A percentile compares a stretch with the other conserved stretches of the same genome.
Conservation (phyloP, 2,329 filamentous ascomycete species). For the Arthrobotrys musiformis region DNA sequence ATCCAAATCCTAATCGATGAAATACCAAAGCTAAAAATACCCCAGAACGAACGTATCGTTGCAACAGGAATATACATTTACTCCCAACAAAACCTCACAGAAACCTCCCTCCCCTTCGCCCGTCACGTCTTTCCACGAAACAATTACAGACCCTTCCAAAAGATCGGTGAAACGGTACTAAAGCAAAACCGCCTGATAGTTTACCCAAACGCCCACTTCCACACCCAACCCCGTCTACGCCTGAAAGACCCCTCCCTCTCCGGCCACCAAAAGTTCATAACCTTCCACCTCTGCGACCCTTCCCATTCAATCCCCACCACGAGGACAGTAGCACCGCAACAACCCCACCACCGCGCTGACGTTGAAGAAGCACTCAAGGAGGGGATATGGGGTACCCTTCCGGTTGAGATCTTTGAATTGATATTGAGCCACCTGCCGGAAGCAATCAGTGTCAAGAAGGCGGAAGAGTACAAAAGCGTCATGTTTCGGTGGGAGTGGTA, state of each 20-base stretch:
- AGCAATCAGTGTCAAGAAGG: background rate
- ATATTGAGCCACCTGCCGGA: background rate
- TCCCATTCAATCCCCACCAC: background rate
- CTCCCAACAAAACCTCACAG: constrained; percentile 71
- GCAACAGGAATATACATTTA: constrained; percentile 73
- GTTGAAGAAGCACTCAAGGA: background rate
- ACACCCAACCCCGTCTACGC: constrained; percentile 67
- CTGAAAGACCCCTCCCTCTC: constrained; percentile 66
- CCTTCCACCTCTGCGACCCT: constrained; percentile 71
- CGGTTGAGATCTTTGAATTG: background rate
- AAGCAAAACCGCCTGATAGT: constrained; percentile 66
- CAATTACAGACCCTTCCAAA: background rate
- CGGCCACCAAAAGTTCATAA: constrained; percentile 70
- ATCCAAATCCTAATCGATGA: no score
- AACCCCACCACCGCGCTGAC: background rate
- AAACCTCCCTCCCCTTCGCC: constrained; percentile 68
- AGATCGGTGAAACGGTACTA: background rate
- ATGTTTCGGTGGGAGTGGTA: no score
- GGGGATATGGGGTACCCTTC: background rate
- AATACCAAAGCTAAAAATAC: no score
- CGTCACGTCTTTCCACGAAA: background rate
- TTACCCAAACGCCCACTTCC: constrained; percentile 70
- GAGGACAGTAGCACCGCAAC: background rate
- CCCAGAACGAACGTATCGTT: constrained; percentile 72
- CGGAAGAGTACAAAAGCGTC: background rate